These are phyloP conservation scores for Euphorbia tirucalli DNA, from an alignment of 345 rosid genomes.

Conservation along the genomic window DNA sequence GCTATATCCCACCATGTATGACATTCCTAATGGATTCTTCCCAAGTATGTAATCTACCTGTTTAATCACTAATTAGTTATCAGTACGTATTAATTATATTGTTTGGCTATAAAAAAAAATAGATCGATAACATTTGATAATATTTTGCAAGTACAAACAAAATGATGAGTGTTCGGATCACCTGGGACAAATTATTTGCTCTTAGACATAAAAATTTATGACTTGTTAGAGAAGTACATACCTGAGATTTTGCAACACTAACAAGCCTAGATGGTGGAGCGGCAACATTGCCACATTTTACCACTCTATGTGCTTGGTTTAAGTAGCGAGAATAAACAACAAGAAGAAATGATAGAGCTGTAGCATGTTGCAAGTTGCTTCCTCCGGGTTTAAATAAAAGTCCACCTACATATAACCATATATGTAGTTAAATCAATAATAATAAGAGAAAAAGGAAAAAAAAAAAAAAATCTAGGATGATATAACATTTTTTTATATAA, in stretches of 20 bases:
- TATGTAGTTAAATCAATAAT: no score
- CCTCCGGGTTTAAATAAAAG: conserved; percentile 19
- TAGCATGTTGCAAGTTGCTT: conserved; percentile 23
- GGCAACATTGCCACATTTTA: conserved; percentile 34
- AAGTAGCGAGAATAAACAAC: conserved; percentile 15
- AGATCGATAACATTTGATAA: no score
- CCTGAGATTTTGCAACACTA: conserved; percentile 43
- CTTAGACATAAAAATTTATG: no score
- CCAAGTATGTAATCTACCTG: conserved; percentile 34
- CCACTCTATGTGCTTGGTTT: background rate
- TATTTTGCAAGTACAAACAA: no score
- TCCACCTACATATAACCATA: conserved; percentile 20
- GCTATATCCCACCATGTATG: conserved; percentile 37
- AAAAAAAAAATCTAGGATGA: no score
- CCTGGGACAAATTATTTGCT: no score
- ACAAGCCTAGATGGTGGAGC: conserved; percentile 34
- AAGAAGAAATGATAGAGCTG: conserved; percentile 22
- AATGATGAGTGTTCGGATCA: no score
- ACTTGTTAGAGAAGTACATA: background rate
- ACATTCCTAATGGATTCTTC: conserved; percentile 22
- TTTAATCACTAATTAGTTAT: no score
- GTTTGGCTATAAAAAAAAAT: no score
- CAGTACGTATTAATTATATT: no score
- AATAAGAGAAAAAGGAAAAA: no score
- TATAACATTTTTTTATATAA: no score